These are phyloP conservation scores for Ilex aquifolium DNA, from an alignment of 257 asterid species.

Conservation along the genomic window DNA sequence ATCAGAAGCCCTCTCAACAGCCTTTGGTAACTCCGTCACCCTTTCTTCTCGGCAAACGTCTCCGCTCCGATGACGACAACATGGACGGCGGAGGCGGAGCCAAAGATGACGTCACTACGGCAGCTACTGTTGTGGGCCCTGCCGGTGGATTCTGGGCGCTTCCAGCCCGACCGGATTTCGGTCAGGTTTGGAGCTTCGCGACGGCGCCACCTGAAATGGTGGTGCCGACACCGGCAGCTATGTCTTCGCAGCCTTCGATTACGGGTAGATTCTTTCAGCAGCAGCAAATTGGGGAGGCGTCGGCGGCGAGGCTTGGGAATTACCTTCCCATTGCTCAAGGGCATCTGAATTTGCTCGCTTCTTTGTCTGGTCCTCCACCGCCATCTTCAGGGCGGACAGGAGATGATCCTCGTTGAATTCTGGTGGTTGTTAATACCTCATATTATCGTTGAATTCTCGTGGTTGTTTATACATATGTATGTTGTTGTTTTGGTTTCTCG, in stretches of 20 bases:
- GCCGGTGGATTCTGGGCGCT: slow-evolving; percentile 84
- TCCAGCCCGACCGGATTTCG: slow-evolving; percentile 76
- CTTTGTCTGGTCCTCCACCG: slow-evolving; percentile 67
- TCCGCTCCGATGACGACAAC: slow-evolving; percentile 55
- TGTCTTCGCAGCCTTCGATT: slow-evolving; percentile 38
- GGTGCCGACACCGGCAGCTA: slow-evolving; percentile 31
- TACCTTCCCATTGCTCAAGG: slow-evolving; percentile 85
- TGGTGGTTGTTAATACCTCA: background rate
- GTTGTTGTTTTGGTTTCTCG: slow-evolving; percentile 3
- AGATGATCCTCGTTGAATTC: slow-evolving; percentile 55
- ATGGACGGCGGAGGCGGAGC: slow-evolving; percentile 15
- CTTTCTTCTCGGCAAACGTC: slow-evolving; percentile 81
- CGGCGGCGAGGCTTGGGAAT: slow-evolving; percentile 94
- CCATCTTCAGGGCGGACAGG: slow-evolving; percentile 64
- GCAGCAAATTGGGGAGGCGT: slow-evolving; percentile 80
- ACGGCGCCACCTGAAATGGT: slow-evolving; percentile 59
- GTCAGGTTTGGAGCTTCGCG: slow-evolving; percentile 94
- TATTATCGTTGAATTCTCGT: slow-evolving; percentile 4
- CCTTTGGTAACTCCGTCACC: slow-evolving; percentile 61
- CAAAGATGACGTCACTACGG: slow-evolving; percentile 49
- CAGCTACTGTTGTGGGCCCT: slow-evolving; percentile 29
- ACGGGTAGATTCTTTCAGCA: slow-evolving; percentile 66
- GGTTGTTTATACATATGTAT: slow-evolving; percentile 4
- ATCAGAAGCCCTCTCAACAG: slow-evolving; percentile 57
- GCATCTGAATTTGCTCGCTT: slow-evolving; percentile 89